Base-by-base conservation (phyloP, 2,329 filamentous ascomycete genomes). In the Corynespora cassiicola region DNA sequence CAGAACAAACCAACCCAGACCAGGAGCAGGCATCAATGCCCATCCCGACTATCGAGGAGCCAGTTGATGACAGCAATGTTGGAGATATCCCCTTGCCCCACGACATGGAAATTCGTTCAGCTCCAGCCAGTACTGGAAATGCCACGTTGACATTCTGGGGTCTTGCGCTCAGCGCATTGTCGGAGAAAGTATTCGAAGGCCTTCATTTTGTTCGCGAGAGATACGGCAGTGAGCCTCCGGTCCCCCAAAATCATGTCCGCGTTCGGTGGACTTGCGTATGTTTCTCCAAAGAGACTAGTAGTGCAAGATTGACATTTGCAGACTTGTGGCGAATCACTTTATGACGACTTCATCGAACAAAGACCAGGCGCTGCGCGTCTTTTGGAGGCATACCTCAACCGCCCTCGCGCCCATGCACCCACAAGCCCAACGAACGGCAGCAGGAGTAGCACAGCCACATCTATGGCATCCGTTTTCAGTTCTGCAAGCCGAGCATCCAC, bases 301-400 rank as follows among this genome's bases (percentile, higher is more conserved):
- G 49, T 27, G 7, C 3, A 1, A 2, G 15, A 7, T 17, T n/a
- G n/a, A n/a, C n/a, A n/a, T n/a, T n/a, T n/a, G n/a, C n/a, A 66
- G 61, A 50, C 54, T 12, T 69, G 64, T 31, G 65, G 65, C 14
- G 53, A 62, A 16, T 26, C 47, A 2, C 49, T 71, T 6, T 64
- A 69, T 37, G 69, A 72, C 32, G 69, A 72, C 47, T 71, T 66
- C 31, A 48, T 65, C 29, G 69, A 72, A 46, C 42, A 48, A 11
- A 56, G 64, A 18, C 52, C 58, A 5, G 69, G 69, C 12, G 69
- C 68, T 27, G 68, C 68, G 7, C 54, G 63, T 8, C 57, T 65
- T n/a, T 50, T 72, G 0, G 67, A 70, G 56, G 58, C 58, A 2
- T 66, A 60, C 27, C 60, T 72, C 11, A 70, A 70, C 37, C 48